phyloP scores from a whole-genome alignment of 495 filamentous ascomycete species.

The Tuber borchii region DNA sequence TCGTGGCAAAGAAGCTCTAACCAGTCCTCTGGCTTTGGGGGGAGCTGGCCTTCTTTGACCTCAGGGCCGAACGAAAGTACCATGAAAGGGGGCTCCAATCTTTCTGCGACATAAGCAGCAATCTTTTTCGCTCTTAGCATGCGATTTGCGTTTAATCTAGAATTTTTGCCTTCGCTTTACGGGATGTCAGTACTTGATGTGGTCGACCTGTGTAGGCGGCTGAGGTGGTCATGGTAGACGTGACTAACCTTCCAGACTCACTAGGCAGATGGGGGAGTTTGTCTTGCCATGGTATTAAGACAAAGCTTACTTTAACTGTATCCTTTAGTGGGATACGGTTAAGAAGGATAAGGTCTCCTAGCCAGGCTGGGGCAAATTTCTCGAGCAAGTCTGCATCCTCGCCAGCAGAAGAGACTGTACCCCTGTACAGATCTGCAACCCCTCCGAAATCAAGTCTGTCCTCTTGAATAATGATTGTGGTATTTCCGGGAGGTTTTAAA shows the following conservation, averaged over 20 bases:
- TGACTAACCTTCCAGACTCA: slow-evolving; percentile 26
- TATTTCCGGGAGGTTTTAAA: slow-evolving; percentile 68
- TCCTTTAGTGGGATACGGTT: slow-evolving; percentile 83
- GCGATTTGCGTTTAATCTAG: slow-evolving; percentile 87
- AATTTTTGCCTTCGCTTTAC: slow-evolving; percentile 34
- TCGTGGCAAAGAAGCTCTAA: slow-evolving; percentile 90
- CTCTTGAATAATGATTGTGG: slow-evolving; percentile 89
- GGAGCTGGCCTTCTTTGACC: slow-evolving; percentile 16
- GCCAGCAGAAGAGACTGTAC: slow-evolving; percentile 70
- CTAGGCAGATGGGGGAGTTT: slow-evolving; percentile 51
- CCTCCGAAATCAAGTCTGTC: slow-evolving; percentile 81
- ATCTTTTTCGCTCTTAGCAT: slow-evolving; percentile 96
- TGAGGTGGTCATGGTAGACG: background rate
- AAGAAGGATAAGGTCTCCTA: slow-evolving; percentile 79
- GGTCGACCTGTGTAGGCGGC: background rate
- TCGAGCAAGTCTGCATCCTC: slow-evolving; percentile 77
- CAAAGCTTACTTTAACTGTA: slow-evolving; percentile 86
- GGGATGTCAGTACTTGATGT: slow-evolving; percentile 9
- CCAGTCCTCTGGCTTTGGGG: slow-evolving; percentile 78
- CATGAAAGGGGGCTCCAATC: slow-evolving; percentile 60
- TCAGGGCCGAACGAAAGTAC: slow-evolving; percentile 20
- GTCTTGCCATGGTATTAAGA: slow-evolving; percentile 77
- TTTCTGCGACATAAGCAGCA: slow-evolving; percentile 82
- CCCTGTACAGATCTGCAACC: slow-evolving; percentile 84
- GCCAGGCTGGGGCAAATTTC: slow-evolving; percentile 77